A percentile compares a stretch with the other conserved stretches of the same genome.
Evolutionary conservation across 805 yeast species (phyloP).

Genomic region (Candida nonsorbophila): DNA sequence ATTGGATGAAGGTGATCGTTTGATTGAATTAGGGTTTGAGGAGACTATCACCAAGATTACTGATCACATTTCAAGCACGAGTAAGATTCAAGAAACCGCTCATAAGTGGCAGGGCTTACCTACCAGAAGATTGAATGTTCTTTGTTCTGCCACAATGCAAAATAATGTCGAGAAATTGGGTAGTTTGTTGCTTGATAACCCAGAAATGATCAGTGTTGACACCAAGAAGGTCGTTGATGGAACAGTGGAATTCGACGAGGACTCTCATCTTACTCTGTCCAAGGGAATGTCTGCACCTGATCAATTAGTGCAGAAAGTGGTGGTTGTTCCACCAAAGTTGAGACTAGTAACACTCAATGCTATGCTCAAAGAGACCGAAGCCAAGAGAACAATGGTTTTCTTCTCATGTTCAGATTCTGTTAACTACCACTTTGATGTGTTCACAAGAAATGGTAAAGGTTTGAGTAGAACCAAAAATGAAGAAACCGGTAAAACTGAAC

Average conservation of each 20-base stretch:
- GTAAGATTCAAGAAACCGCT: slow-evolving; percentile 32
- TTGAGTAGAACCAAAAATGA: slow-evolving; percentile 25
- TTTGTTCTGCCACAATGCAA: slow-evolving; percentile 94
- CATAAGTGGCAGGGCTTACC: slow-evolving; percentile 58
- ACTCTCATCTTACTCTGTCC: background rate
- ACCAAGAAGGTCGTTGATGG: slow-evolving; percentile 12
- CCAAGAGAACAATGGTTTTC: slow-evolving; percentile 69
- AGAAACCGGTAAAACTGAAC: slow-evolving; percentile 17
- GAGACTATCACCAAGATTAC: slow-evolving; percentile 82
- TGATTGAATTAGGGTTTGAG: slow-evolving; percentile 95
- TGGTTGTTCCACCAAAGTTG: slow-evolving; percentile 89
- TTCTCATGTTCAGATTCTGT: slow-evolving; percentile 96
- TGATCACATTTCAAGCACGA: slow-evolving; percentile 44
- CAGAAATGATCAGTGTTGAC: slow-evolving; percentile 58
- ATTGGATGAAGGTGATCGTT: slow-evolving; percentile 93
- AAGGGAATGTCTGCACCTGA: slow-evolving; percentile 74
- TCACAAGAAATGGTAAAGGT: slow-evolving; percentile 54
- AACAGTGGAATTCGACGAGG: slow-evolving; percentile 25
- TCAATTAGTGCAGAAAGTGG: slow-evolving; percentile 74
- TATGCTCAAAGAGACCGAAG: slow-evolving; percentile 25
- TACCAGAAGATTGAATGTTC: slow-evolving; percentile 60
- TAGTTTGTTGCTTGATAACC: slow-evolving; percentile 65
- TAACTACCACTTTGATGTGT: slow-evolving; percentile 78
- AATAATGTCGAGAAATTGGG: slow-evolving; percentile 77
- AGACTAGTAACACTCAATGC: slow-evolving; percentile 80